Evolutionary conservation across 208 protist species (phyloP).

Genomic region (Leishmania lainsoni): DNA sequence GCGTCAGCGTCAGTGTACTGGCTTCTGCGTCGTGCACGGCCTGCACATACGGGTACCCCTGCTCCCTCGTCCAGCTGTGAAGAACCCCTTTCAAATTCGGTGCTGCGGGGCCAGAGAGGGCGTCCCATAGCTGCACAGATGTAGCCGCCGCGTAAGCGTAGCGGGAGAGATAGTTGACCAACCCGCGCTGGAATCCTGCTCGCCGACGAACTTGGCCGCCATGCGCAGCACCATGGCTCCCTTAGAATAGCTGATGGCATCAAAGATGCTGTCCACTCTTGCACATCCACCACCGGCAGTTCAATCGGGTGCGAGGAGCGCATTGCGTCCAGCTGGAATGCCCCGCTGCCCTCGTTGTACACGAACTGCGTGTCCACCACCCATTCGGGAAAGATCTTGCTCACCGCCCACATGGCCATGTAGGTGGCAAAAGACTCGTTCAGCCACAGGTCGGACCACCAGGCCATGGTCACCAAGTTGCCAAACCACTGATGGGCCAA

Average conservation of each 20-base stretch:
- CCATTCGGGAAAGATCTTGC: slow-evolving; percentile 88
- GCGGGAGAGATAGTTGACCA: slow-evolving; percentile 79
- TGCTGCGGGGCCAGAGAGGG: slow-evolving; percentile 64
- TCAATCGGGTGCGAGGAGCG: slow-evolving; percentile 92
- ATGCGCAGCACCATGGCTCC: slow-evolving; percentile 88
- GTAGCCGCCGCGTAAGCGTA: slow-evolving; percentile 75
- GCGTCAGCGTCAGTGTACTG: slow-evolving; percentile 32
- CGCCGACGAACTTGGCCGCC: slow-evolving; percentile 84
- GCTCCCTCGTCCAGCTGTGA: slow-evolving; percentile 66
- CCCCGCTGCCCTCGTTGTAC: slow-evolving; percentile 60
- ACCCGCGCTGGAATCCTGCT: slow-evolving; percentile 76
- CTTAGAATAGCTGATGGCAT: slow-evolving; percentile 93
- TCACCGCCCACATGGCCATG: slow-evolving; percentile 75
- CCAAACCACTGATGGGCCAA: slow-evolving; percentile 98
- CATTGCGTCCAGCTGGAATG: slow-evolving; percentile 83
- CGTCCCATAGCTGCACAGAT: slow-evolving; percentile 88
- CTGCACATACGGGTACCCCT: slow-evolving; percentile 77
- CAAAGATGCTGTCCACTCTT: slow-evolving; percentile 94
- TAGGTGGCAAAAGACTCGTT: slow-evolving; percentile 97
- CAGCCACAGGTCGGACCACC: slow-evolving; percentile 98
- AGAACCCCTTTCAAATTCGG: slow-evolving; percentile 63
- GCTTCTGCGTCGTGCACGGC: slow-evolving; percentile 17
- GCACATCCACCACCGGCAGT: slow-evolving; percentile 79
- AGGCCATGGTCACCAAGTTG: slow-evolving; percentile 98
- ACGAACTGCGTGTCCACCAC: slow-evolving; percentile 79